phyloP scores from a whole-genome alignment of 108 stramenopile species.

The Stephanodiscus minutulus region DNA sequence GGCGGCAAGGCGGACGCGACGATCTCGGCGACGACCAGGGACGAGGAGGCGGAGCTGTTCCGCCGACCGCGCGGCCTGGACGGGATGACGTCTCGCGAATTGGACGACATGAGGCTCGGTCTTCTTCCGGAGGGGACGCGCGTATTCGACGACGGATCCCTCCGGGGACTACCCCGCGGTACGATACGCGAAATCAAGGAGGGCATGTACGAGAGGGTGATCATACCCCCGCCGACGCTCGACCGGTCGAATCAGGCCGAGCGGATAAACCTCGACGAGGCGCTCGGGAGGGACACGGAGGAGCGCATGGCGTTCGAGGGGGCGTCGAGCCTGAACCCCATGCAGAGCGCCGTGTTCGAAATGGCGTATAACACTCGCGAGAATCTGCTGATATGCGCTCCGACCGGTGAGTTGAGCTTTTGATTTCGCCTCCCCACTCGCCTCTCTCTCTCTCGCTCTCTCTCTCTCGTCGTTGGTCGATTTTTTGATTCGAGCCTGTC shows the following conservation, averaged over 20 bases:
- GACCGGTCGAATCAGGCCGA: conserved; percentile 56
- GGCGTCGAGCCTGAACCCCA: conserved; percentile 86
- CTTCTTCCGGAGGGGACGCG: conserved; percentile 73
- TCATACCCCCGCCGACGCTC: conserved; percentile 74
- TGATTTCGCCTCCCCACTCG: too few species aligned
- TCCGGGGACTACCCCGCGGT: conserved; percentile 62
- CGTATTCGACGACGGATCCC: conserved; percentile 40
- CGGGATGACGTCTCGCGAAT: conserved; percentile 46
- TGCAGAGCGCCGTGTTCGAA: conserved; percentile 94
- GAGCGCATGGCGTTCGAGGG: conserved; percentile 72
- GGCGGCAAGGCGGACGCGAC: conserved; percentile 32
- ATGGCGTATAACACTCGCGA: conserved; percentile 86
- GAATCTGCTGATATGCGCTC: conserved; percentile 97
- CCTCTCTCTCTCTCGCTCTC: neutral
- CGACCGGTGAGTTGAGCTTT: conserved; percentile 85
- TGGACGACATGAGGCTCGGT: conserved; percentile 58
- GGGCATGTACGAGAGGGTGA: conserved; percentile 62
- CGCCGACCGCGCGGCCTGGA: conserved; percentile 23
- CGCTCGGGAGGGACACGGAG: conserved; percentile 48
- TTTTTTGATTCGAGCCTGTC: neutral
- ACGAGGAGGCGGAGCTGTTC: conserved; percentile 22
- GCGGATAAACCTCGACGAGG: conserved; percentile 62
- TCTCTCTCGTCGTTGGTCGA: neutral
- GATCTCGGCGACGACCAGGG: conserved; percentile 29
- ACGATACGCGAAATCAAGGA: conserved; percentile 74